Conservation (phyloP, 306 rosid genomes). For the Gastrolobium villosum region DNA sequence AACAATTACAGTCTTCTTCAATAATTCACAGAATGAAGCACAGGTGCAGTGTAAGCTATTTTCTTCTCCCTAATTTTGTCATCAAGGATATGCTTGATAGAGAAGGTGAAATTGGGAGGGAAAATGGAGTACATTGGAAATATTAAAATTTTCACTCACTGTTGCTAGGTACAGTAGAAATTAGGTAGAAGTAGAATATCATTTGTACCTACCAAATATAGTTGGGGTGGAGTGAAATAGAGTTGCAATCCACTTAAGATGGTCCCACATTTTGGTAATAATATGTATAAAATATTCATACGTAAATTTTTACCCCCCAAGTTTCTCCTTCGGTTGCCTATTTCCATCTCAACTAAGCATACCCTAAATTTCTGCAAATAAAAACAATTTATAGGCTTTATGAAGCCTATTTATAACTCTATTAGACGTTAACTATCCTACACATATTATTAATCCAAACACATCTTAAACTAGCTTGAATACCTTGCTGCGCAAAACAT, state of each 20-base stretch:
- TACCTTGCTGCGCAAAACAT: background rate
- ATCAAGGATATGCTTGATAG: background rate
- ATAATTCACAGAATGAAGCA: constrained; percentile 31
- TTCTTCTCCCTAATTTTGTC: constrained; percentile 10
- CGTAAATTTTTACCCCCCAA: background rate
- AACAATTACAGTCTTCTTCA: constrained; percentile 10
- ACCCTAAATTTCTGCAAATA: background rate
- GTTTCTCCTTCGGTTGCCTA: background rate
- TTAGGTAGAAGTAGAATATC: background rate
- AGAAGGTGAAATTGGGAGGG: background rate
- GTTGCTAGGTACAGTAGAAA: constrained; percentile 15
- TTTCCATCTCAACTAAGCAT: background rate
- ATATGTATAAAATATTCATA: background rate
- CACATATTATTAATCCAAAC: background rate
- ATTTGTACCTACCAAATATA: background rate
- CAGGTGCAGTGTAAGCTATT: constrained; percentile 17
- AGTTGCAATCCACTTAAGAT: background rate
- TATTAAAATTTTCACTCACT: constrained; percentile 4
- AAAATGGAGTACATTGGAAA: background rate
- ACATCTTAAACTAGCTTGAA: background rate
- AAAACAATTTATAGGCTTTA: background rate
- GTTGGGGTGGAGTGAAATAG: background rate
- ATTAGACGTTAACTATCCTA: background rate
- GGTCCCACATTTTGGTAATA: background rate
- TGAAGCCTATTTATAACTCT: background rate